Conservation (phyloP, 257 asterid species). For the Craterostigma plantagineum region DNA sequence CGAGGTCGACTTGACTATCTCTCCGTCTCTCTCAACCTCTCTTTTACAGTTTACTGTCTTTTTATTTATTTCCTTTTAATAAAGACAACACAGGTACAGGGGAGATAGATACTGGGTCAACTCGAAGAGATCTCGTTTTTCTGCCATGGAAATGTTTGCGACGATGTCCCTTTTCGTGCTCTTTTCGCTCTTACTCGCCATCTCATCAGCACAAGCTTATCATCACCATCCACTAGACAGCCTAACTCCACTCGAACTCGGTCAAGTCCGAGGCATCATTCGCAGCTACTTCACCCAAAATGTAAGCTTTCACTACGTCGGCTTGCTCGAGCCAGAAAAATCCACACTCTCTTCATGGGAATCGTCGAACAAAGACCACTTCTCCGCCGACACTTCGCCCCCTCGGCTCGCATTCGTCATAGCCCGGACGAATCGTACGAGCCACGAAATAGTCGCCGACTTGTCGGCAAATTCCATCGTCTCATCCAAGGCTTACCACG, state of each 20-base stretch:
- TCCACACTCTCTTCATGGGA: conserved; percentile 16
- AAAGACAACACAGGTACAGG: no score
- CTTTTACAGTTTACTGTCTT: no score
- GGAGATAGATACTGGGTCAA: no score
- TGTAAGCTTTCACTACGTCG: conserved; percentile 43
- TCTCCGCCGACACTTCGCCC: neutral
- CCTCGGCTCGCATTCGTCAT: conserved; percentile 32
- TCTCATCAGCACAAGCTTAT: conserved; percentile 8
- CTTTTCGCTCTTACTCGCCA: no score
- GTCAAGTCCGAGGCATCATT: conserved; percentile 23
- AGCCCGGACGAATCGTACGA: conserved; percentile 15
- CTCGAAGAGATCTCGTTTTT: no score
- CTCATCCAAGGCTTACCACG: conserved; percentile 19
- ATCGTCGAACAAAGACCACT: neutral
- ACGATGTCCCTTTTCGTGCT: no score
- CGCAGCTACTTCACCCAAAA: conserved; percentile 7
- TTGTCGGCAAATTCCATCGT: conserved; percentile 11
- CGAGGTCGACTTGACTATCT: no score
- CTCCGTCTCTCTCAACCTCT: no score
- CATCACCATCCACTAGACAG: conserved; percentile 41
- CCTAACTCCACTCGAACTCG: conserved; percentile 36
- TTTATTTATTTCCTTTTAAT: no score
- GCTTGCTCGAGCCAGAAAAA: conserved; percentile 49
- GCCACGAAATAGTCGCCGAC: conserved; percentile 32
- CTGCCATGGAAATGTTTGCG: no score